phyloP scores from a whole-genome alignment of 148 eudicot genomes.

The Rheum nobile region DNA sequence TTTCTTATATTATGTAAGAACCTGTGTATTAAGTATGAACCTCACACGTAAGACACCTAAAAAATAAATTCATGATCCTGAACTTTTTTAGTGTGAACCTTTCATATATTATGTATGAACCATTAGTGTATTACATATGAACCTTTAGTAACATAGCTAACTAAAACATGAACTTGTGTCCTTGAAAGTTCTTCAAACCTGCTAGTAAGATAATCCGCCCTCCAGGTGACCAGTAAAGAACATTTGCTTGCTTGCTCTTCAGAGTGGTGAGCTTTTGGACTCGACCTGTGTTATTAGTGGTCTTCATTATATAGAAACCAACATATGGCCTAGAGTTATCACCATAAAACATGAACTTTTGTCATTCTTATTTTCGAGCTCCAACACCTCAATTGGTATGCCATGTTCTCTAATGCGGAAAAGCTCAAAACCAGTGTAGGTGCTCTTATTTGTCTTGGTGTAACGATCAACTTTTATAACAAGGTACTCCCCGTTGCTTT shows the following conservation, averaged over 20 bases:
- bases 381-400: conserved; percentile 88
- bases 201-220: conserved; percentile 75
- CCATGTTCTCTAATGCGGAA: conserved; percentile 91
- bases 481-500: conserved; percentile 87
- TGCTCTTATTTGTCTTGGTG: conserved; percentile 93
- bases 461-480: conserved; percentile 89
- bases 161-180: no score
- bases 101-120: no score
- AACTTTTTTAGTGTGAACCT: no score
- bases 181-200: conserved; percentile 86
- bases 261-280: conserved; percentile 81
- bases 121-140: no score
- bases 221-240: conserved; percentile 89
- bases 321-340: conserved; percentile 84
- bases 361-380: conserved; percentile 92
- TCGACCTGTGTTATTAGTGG: conserved; percentile 46
- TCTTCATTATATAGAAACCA: conserved; percentile 77
- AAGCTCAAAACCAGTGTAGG: conserved; percentile 94
- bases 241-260: conserved; percentile 87
- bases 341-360: conserved; percentile 89
- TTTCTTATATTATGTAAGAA: no score
- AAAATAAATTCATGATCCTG: no score
- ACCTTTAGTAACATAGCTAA: no score
- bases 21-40: no score
- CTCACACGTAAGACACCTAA: no score